Conservation (phyloP, 2,329 filamentous ascomycete species). For the Fusarium burgessii region DNA sequence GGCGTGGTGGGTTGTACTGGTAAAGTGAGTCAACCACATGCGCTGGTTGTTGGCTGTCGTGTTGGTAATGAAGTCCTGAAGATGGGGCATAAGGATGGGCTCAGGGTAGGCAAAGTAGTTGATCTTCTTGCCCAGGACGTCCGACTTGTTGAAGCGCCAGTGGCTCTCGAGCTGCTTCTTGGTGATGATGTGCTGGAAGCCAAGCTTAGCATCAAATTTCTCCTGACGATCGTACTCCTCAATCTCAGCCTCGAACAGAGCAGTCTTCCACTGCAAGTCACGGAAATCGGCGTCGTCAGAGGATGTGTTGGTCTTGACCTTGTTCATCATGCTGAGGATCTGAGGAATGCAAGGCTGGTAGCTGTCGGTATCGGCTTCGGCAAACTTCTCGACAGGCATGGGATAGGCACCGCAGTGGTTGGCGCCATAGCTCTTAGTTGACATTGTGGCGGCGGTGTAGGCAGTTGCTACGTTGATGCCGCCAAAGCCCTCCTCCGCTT, state of each 20-base stretch:
- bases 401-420: conserved; percentile 59
- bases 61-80: conserved; percentile 50
- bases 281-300: conserved; percentile 40
- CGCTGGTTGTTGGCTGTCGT: conserved; percentile 52
- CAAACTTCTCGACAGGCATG: conserved; percentile 58
- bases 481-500: conserved; percentile 47
- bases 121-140: conserved; percentile 42
- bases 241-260: conserved; percentile 53
- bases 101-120: conserved; percentile 54
- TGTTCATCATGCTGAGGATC: conserved; percentile 52
- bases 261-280: conserved; percentile 49
- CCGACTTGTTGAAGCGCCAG: conserved; percentile 41
- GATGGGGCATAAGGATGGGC: conserved; percentile 47
- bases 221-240: conserved; percentile 53
- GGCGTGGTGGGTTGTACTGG: conserved; percentile 53
- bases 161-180: conserved; percentile 48
- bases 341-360: conserved; percentile 61
- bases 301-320: conserved; percentile 39
- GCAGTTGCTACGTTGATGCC: conserved; percentile 57
- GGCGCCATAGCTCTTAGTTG: conserved; percentile 58
- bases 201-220: conserved; percentile 49
- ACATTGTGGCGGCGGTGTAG: conserved; percentile 58
- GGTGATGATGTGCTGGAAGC: conserved; percentile 49
- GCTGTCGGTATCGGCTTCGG: conserved; percentile 55
- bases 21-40: conserved; percentile 53